phyloP scores from a whole-genome alignment of 257 asterid species.

The Solanum lycopersicoides region DNA sequence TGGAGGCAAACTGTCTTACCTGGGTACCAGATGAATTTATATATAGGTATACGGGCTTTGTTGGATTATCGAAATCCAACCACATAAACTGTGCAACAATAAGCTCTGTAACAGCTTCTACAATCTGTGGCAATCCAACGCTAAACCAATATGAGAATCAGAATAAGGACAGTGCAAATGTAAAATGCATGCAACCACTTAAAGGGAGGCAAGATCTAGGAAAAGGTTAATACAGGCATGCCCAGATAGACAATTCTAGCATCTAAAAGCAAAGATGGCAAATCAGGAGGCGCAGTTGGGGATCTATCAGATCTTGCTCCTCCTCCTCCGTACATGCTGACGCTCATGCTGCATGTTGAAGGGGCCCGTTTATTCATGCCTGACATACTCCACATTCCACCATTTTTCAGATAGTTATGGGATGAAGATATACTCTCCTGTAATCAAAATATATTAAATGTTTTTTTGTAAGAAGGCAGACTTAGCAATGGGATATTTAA shows the following conservation, averaged over 20 bases:
- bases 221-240: constrained; percentile 66
- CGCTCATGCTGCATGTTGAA: constrained; percentile 59
- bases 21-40: constrained; percentile 90
- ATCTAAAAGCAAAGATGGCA: constrained; percentile 88
- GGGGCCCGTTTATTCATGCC: constrained; percentile 48
- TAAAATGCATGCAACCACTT: not conserved
- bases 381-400: constrained; percentile 70
- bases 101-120: constrained; percentile 86
- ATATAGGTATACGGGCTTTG: constrained; percentile 82
- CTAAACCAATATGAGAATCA: not conserved
- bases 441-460: not conserved
- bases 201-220: not conserved
- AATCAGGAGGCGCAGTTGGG: constrained; percentile 81
- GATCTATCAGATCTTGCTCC: constrained; percentile 57
- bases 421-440: constrained; percentile 78
- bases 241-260: constrained; percentile 90
- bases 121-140: constrained; percentile 48
- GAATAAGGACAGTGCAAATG: not conserved
- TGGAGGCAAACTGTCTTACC: constrained; percentile 24
- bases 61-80: constrained; percentile 64
- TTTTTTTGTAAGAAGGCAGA: not conserved
- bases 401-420: constrained; percentile 52
- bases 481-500: not conserved
- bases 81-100: constrained; percentile 82
- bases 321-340: constrained; percentile 74